Percentiles rank a stretch among this genome's conserved stretches.
These are phyloP conservation scores for Guyanaporus albipodus DNA, from an alignment of 768 basidiomycete genomes.

Conservation along the genomic window DNA sequence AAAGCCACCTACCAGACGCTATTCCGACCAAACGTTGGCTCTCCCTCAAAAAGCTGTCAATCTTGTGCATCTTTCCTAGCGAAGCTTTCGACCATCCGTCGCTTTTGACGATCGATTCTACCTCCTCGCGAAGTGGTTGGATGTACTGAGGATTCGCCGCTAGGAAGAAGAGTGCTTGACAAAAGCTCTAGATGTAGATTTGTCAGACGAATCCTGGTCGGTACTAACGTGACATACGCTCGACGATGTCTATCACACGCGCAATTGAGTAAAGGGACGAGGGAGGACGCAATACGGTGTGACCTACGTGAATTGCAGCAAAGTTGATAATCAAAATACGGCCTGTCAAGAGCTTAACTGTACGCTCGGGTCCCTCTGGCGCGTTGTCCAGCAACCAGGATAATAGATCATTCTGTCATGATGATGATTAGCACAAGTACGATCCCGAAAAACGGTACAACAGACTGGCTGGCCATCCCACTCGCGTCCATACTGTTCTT, in stretches of 20 bases:
- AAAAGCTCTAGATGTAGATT: conserved; percentile 22
- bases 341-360: conserved; percentile 19
- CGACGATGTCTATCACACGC: neutral
- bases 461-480: too few species aligned
- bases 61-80: conserved; percentile 29
- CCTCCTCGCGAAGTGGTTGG: conserved; percentile 35
- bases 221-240: neutral
- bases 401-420: conserved; percentile 31
- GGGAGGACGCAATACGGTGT: neutral
- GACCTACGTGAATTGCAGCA: conserved; percentile 24
- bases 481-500: too few species aligned
- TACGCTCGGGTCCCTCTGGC: conserved; percentile 14
- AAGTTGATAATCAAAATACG: conserved; percentile 15
- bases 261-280: too few species aligned
- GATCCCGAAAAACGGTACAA: too few species aligned
- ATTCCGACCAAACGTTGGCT: conserved; percentile 31
- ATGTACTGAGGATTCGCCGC: conserved; percentile 34
- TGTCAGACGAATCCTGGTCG: too few species aligned
- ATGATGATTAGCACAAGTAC: neutral
- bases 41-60: conserved; percentile 41
- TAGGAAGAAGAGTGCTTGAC: conserved; percentile 33
- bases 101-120: conserved; percentile 26
- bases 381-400: conserved; percentile 31
- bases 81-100: conserved; percentile 21
- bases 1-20: conserved; percentile 12